Conservation (phyloP, 2,329 filamentous ascomycete species). For the Annulohypoxylon truncatum region DNA sequence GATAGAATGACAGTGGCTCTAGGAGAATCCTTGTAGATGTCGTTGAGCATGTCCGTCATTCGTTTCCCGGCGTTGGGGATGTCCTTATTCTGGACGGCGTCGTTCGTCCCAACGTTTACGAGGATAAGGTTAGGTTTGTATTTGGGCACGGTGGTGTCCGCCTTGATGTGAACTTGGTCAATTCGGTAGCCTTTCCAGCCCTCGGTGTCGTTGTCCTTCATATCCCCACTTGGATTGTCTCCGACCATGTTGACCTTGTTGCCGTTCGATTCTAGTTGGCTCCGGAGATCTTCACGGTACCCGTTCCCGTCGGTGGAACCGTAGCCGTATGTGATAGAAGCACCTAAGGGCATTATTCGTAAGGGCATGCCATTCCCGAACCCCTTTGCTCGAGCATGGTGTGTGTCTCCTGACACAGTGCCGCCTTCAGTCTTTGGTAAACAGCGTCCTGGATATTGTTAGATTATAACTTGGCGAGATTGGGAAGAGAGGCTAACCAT, state of each 20-base stretch:
- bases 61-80: conserved; percentile 47
- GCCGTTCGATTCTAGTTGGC: conserved; percentile 48
- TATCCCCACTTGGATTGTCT: conserved; percentile 50
- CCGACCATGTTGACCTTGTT: conserved; percentile 55
- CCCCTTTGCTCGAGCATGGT: conserved; percentile 13
- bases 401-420: not conserved
- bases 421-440: conserved; percentile 1
- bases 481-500: conserved; percentile 21
- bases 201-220: conserved; percentile 53
- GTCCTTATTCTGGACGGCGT: conserved; percentile 51
- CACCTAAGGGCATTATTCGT: conserved; percentile 54
- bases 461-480: not conserved
- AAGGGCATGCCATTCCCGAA: conserved; percentile 44
- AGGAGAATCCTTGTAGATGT: conserved; percentile 48
- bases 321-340: conserved; percentile 53
- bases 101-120: conserved; percentile 56
- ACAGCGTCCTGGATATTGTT: conserved; percentile 23
- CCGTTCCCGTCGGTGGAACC: conserved; percentile 52
- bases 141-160: conserved; percentile 43
- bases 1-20: conserved; percentile 51
- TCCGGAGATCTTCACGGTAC: conserved; percentile 52
- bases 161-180: conserved; percentile 50
- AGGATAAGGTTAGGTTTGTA: conserved; percentile 53
- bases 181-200: conserved; percentile 53
- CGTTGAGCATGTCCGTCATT: conserved; percentile 47